Evolutionary conservation across 129 eudicot genomes (phyloP), one percentile per base, ranked within the genome.

Genomic region (Gnaphalium uliginosum): DNA sequence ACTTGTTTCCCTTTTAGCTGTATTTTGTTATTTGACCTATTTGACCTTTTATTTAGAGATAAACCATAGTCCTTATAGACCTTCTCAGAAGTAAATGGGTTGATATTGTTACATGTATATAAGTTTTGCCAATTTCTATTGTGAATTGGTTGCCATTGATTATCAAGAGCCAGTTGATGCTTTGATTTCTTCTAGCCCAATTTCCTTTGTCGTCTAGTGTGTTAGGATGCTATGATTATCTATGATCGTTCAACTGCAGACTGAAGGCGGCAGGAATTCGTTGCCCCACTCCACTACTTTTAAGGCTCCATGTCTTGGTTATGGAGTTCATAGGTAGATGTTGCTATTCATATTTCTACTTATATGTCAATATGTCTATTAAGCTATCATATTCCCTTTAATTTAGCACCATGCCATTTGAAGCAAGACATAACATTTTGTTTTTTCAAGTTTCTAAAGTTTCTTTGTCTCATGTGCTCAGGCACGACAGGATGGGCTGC

Each of bases 401-500:
- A 1, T 43, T n/a, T 26, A 59, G 21, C 46, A 73, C 27, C 29
- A 59, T 73, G 58, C 29, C n/a, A 19, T 24, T 17, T 33, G n/a
- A 1, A 33, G 37, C 1, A 54, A 54, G 60, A 54, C 25, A 54
- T 54, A 11, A 54, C 23, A 6, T n/a, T 65, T 27, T 39, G 70
- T 9, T 37, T 37, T 18, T 71, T 43, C n/a, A 11, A 35, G 11
- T 41, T 56, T 23, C 18, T 71, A 32, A 54, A n/a, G 58, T 82
- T 65, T 83, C 3, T 77, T 8, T 8, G 29, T 77, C 21, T 61
- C 58, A 25, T 60, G 8, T 69, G 19, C 77, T 68, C 80, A 93
- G 98, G 97, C 68, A 89, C 81, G 67, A 86, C 82, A 15, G 98
- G 96, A 39, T 91, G 96, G 97, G 97, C 97, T 76, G 97, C 98